A percentile compares a stretch with the other conserved stretches of the same genome.
phyloP scores from a whole-genome alignment of 495 filamentous ascomycete genomes.

The Talaromyces wortmannii region DNA sequence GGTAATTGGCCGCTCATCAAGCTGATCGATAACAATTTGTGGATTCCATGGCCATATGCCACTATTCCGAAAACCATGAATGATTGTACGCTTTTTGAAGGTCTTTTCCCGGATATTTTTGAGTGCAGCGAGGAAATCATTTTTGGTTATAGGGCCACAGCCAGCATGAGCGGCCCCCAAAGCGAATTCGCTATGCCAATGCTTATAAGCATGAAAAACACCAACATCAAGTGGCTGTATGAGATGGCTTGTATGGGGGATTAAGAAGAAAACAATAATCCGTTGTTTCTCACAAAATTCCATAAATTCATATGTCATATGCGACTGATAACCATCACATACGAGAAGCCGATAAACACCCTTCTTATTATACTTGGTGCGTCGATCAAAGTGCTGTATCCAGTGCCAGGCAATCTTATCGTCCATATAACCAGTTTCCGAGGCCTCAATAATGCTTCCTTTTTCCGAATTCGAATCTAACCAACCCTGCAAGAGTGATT shows the following conservation, averaged over 20 bases:
- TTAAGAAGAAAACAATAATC: background rate
- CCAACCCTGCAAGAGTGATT: background rate
- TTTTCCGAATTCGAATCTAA: background rate
- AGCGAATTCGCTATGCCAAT: background rate
- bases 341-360: background rate
- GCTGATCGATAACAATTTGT: too few relatives aligned
- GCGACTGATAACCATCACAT: conserved; percentile 1
- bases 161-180: background rate
- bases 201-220: too few relatives aligned
- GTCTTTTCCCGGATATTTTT: background rate
- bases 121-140: conserved; percentile 5
- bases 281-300: conserved; percentile 1
- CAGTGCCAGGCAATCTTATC: background rate
- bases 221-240: conserved; percentile 1
- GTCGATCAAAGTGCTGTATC: background rate
- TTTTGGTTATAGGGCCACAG: conserved; percentile 2
- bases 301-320: background rate
- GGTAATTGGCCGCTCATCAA: too few relatives aligned
- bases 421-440: background rate
- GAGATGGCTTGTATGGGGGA: conserved; percentile 1
- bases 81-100: background rate
- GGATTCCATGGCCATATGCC: background rate
- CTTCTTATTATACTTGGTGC: too few relatives aligned
- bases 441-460: background rate
- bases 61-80: background rate